Base-by-base conservation (phyloP, 106 monocot genomes). In the Apostasia shenzhenica region DNA sequence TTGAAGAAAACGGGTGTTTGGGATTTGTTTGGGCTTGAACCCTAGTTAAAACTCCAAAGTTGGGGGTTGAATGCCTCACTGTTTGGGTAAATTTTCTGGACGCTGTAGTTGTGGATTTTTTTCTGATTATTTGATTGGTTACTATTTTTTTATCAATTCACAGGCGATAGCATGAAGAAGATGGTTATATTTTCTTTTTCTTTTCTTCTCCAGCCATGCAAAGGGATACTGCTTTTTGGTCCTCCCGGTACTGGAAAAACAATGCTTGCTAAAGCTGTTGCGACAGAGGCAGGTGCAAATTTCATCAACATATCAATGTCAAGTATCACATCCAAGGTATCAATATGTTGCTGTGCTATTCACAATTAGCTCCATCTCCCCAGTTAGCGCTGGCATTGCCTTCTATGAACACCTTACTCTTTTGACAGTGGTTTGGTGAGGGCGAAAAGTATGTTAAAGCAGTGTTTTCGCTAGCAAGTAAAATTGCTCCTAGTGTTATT, bases 391-490 rank as follows among this genome's bases (percentile, higher is more conserved):
- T 26, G 26, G 26, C 26, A 26, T 26, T 26, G 26, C 26, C 26
- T 26, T 26, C 26, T 26, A 26, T 26, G 26, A 26, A 26, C 26
- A 26, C 26, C 26, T 26, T 26, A 26, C 48, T 14, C 6, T 46
- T 70, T 3, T 46, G 45, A 79, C 82, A 94, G 94, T 94, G 94
- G 94, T 95, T 95, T 80, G 94, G 94, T 45, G 94, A 95, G 78
- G 94, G 94, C 41, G 94, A 95, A 61, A 95, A 95, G 71, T 95
- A 95, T 58, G 94, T 95, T n/a, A 95, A 95, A 66, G 94, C 94
- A 58, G 88, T 95, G 42, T 95, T 95, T 66, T 88, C 94, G 9
- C 74, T 95, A 66, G 94, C 94, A 44, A 95, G 94, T 73, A 95
- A 95, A 76, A 91, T 95, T 78, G 81, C 94, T 61, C 94, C 94